Conservation (phyloP, 2,329 filamentous ascomycete genomes). For the Aureobasidium sp. region DNA sequence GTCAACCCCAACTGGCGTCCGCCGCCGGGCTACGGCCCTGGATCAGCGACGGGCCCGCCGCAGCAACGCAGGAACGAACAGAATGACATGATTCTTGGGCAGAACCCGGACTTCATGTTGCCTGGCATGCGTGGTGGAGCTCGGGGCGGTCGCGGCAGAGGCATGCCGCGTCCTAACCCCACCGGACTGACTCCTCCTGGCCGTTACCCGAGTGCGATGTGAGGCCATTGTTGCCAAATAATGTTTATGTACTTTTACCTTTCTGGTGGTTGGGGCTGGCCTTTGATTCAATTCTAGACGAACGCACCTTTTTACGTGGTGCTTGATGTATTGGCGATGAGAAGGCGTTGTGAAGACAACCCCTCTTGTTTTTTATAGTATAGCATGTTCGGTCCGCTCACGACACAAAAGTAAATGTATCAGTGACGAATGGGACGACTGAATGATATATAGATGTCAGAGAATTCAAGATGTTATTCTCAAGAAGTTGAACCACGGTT, state of each 20-base stretch:
- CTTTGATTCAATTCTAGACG: slow-evolving; percentile 13
- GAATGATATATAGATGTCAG: slow-evolving; percentile 1
- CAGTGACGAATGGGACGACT: neutral
- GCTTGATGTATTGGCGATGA: neutral
- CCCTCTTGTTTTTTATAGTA: neutral
- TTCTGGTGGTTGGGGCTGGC: neutral
- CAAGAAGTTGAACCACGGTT: neutral
- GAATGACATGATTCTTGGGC: slow-evolving; percentile 67
- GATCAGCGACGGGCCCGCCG: slow-evolving; percentile 22
- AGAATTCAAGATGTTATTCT: neutral
- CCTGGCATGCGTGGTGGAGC: slow-evolving; percentile 39
- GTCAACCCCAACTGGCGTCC: slow-evolving; percentile 80
- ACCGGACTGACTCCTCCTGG: slow-evolving; percentile 26
- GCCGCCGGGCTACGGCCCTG: slow-evolving; percentile 34
- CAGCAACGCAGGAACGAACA: slow-evolving; percentile 41
- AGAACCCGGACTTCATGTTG: slow-evolving; percentile 80
- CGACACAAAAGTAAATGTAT: neutral
- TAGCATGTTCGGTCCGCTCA: neutral
- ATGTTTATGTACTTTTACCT: slow-evolving; percentile 12
- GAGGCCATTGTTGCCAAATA: neutral
- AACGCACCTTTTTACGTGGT: neutral
- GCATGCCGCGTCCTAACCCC: slow-evolving; percentile 14
- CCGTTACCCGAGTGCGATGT: slow-evolving; percentile 26
- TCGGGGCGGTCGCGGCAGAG: slow-evolving; percentile 24
- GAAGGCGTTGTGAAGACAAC: neutral